Evolutionary conservation across 352 stramenopile genomes (phyloP).

Genomic region (Globisporangium radiosum): DNA sequence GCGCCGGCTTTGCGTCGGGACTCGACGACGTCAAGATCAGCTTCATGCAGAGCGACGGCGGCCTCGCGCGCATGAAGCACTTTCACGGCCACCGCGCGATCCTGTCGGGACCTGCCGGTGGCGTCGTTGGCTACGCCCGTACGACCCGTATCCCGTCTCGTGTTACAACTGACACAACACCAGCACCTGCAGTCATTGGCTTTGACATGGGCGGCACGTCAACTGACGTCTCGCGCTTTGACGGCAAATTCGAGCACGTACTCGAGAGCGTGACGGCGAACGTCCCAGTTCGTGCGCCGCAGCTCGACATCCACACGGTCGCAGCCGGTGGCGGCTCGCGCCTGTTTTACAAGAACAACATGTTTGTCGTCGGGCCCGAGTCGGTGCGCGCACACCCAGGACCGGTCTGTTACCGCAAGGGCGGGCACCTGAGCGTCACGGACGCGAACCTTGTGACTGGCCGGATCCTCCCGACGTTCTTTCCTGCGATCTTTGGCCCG

Average conservation of each 20-base stretch:
- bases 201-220: conserved; percentile 99
- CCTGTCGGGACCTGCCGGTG: conserved; percentile 91
- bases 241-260: conserved; percentile 95
- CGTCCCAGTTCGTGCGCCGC: conserved; percentile 95
- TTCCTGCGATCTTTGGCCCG: conserved; percentile 98
- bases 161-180: conserved; percentile 16
- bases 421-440: conserved; percentile 94
- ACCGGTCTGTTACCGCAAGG: conserved; percentile 96
- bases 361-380: conserved; percentile 98
- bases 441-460: conserved; percentile 98
- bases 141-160: conserved; percentile 59
- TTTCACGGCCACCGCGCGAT: conserved; percentile 93
- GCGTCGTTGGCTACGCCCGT: conserved; percentile 96
- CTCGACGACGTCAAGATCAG: conserved; percentile 90
- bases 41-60: conserved; percentile 99
- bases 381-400: conserved; percentile 95
- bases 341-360: conserved; percentile 95
- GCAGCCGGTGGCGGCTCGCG: conserved; percentile 94
- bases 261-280: conserved; percentile 98
- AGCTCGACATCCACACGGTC: conserved; percentile 99
- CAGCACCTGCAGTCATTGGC: conserved; percentile 85
- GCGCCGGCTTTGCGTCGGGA: conserved; percentile 91
- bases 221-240: conserved; percentile 97
- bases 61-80: conserved; percentile 92
- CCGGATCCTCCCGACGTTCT: conserved; percentile 95